Percentiles rank a stretch among this genome's conserved stretches.
These are phyloP conservation scores for Ophiostoma ips DNA, from an alignment of 2,329 filamentous ascomycete species.

Conservation along the genomic window DNA sequence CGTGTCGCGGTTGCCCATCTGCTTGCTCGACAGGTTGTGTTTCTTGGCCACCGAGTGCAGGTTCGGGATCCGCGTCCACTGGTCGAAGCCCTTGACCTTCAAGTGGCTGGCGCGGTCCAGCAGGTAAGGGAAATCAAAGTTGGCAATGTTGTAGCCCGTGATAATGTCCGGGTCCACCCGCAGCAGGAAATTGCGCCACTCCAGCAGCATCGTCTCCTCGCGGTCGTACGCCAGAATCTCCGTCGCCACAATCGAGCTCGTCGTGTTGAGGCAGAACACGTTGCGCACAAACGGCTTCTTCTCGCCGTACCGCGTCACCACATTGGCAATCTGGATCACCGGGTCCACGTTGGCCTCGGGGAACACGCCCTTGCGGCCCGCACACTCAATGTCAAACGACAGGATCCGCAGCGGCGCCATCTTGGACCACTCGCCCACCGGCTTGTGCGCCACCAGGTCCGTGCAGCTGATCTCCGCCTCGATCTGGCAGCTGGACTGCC, in stretches of 20 bases:
- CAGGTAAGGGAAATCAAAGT: slow-evolving; percentile 97
- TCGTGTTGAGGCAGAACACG: slow-evolving; percentile 88
- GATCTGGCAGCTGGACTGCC: slow-evolving; percentile 90
- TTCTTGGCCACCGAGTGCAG: slow-evolving; percentile 59
- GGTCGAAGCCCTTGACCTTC: slow-evolving; percentile 67
- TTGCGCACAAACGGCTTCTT: slow-evolving; percentile 92
- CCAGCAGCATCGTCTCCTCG: slow-evolving; percentile 81
- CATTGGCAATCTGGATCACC: slow-evolving; percentile 95
- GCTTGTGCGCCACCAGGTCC: slow-evolving; percentile 73
- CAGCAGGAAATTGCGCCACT: slow-evolving; percentile 81
- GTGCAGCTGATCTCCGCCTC: slow-evolving; percentile 75
- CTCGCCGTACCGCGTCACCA: slow-evolving; percentile 89
- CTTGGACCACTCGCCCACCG: slow-evolving; percentile 92
- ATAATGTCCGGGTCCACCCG: slow-evolving; percentile 93
- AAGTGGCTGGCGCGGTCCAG: slow-evolving; percentile 77
- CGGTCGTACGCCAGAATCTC: slow-evolving; percentile 72
- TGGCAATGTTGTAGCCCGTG: slow-evolving; percentile 96
- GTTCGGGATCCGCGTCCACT: slow-evolving; percentile 68
- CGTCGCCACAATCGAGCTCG: slow-evolving; percentile 87
- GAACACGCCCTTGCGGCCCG: slow-evolving; percentile 92
- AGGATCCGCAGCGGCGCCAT: slow-evolving; percentile 88
- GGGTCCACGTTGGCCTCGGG: slow-evolving; percentile 84
- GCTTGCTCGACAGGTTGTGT: slow-evolving; percentile 88
- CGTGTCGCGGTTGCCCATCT: slow-evolving; percentile 92
- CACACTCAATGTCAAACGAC: slow-evolving; percentile 98